A percentile compares a stretch with the other conserved stretches of the same genome.
Conservation (phyloP, 805 yeast species). For the Candida ipomoeae region DNA sequence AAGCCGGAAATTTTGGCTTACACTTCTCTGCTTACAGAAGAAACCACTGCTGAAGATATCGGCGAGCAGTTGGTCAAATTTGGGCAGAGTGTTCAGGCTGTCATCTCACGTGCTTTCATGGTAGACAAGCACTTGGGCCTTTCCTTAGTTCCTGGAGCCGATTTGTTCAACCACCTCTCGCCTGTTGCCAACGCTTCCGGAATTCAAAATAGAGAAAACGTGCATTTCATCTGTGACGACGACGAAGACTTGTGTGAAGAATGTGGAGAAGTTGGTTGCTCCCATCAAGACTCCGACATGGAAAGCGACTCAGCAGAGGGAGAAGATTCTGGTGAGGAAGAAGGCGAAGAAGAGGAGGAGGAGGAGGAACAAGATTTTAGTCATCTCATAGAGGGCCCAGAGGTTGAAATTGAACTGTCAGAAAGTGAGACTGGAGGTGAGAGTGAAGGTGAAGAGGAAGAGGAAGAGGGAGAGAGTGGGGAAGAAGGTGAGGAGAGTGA, state of each 20-base stretch:
- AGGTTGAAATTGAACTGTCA: conserved; percentile 11
- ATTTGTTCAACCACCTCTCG: conserved; percentile 71
- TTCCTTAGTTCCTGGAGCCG: conserved; percentile 88
- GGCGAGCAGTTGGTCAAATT: conserved; percentile 39
- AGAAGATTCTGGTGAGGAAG: not conserved
- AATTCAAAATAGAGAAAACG: conserved; percentile 44
- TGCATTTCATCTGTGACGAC: conserved; percentile 27
- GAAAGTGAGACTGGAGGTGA: conserved; percentile 20
- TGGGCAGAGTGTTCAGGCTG: conserved; percentile 53
- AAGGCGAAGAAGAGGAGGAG: not conserved
- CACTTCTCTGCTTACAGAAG: not conserved
- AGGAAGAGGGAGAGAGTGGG: conserved; percentile 14
- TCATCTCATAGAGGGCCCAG: conserved; percentile 9
- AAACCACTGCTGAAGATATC: conserved; percentile 2
- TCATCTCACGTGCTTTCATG: conserved; percentile 77
- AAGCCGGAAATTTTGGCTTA: conserved; percentile 36
- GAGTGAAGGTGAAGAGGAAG: conserved; percentile 20
- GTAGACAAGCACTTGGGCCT: conserved; percentile 72
- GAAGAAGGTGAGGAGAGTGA: conserved; percentile 4
- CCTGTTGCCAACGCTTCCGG: conserved; percentile 23
- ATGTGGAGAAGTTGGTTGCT: conserved; percentile 19
- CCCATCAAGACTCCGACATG: conserved; percentile 10
- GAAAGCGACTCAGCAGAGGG: conserved; percentile 14
- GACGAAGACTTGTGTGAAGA: conserved; percentile 16
- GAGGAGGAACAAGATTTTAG: conserved; percentile 8